Base-by-base conservation (phyloP, 768 basidiomycete species). In the Lactarius deliciosus region DNA sequence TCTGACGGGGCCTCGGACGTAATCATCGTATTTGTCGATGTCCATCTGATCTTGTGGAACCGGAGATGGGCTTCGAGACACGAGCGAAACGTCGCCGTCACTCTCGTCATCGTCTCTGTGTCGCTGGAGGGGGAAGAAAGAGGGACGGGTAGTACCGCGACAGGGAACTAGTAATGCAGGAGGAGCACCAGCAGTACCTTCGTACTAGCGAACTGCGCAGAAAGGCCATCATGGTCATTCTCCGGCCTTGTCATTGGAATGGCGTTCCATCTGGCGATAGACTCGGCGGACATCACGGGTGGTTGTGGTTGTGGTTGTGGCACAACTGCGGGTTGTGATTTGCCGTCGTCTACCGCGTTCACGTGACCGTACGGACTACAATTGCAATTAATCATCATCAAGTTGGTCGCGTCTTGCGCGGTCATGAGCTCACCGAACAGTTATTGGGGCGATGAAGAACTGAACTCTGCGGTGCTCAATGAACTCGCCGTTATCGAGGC, bases 11-110 rank as follows among this genome's bases (percentile, higher is more conserved):
- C 81, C 80, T 36, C 75, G 78, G 60, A 83, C 75, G 73, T 86
- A 83, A 73, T 90, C 87, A 70, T 91, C 89, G 73, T 90, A 90
- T 71, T 85, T 86, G 75, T 80, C 78, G 57, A 82, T 71, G 64
- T 89, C 85, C 83, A 84, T 86, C 34, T 75, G 72, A 68, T 83
- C 80, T 30, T 70, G 66, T 16, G 60, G 78, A 1, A 73, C 69
- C 0, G 92, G 91, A n/a, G 92, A 93, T 11, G 92, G 90, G 0
- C 87, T 83, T 41, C 89, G 85, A 66, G 92, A 94, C 69, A 86
- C 81, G 57, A 93, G 77, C 22, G 90, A 91, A 57, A 91, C 76
- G 70, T 89, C 78, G 73, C 91, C 90, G 62, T 90, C 89, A 61
- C 84, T 83, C 67, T 83, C 76, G 32, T 65, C 75, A 20, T 76